A percentile compares a stretch with the other conserved stretches of the same genome.
These are phyloP conservation scores for Trifolium pratense DNA, from an alignment of 306 rosid species.

Conservation along the genomic window DNA sequence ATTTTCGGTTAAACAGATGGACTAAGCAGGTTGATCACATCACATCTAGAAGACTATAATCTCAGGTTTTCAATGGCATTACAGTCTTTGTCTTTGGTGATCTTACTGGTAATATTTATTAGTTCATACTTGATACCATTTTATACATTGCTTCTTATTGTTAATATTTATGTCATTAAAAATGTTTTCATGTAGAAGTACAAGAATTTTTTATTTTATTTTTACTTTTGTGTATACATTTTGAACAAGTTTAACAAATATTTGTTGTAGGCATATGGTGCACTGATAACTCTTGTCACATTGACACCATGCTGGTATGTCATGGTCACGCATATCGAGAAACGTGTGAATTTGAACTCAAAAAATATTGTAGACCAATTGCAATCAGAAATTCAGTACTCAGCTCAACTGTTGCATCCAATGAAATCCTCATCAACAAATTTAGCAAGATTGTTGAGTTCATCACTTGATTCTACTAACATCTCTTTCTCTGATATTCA, in stretches of 20 bases:
- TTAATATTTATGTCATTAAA: neutral
- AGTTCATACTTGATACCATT: neutral
- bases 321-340: slow-evolving; percentile 35
- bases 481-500: slow-evolving; percentile 42
- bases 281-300: slow-evolving; percentile 29
- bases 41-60: slow-evolving; percentile 18
- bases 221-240: neutral
- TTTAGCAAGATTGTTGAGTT: slow-evolving; percentile 41
- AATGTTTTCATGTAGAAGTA: no score
- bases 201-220: no score
- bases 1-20: no score
- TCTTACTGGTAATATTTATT: slow-evolving; percentile 27
- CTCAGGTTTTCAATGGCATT: slow-evolving; percentile 26
- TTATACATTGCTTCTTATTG: neutral
- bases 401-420: slow-evolving; percentile 31
- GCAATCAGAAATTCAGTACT: slow-evolving; percentile 41
- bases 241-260: slow-evolving; percentile 2
- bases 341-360: slow-evolving; percentile 26
- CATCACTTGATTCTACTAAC: slow-evolving; percentile 12
- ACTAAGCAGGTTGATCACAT: slow-evolving; percentile 15
- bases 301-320: slow-evolving; percentile 41
- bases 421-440: slow-evolving; percentile 41
- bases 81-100: slow-evolving; percentile 14
- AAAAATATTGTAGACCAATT: slow-evolving; percentile 35
- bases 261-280: slow-evolving; percentile 39